Evolutionary conservation across 306 rosid species (phyloP), one percentile per base, ranked within the genome.

Genomic region (Arachis stenosperma): DNA sequence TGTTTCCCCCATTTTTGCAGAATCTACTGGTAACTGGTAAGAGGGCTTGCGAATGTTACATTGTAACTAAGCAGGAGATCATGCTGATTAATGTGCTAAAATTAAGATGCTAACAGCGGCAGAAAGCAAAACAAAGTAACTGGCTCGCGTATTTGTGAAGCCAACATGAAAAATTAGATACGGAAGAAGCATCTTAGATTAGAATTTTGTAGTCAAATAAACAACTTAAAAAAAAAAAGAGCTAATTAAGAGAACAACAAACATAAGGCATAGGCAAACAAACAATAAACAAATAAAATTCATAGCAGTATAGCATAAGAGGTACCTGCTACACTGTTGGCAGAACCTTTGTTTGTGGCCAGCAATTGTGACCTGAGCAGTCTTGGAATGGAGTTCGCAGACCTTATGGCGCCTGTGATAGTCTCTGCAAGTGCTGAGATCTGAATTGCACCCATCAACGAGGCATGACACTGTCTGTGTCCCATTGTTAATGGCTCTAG

Each of bases 261-360:
- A 54, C 5, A 48, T 12, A 47, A 65, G 54, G 54, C 7, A 56
- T 15, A 47, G 66, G 55, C 64, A 71, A 64, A 6, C 36, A 33
- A 65, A 40, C 40, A 37, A 3, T 3, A 55, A 55, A 46, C 27
- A 50, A 79, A 68, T 47, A 69, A 78, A 78, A 57, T 69, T 51
- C 39, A 73, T 36, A 36, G 50, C 17, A 77, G 33, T 7, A 5
- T 7, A 63, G 1, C 43, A 54, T 9, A 65, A n/a, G 61, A 3
- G 9, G 39, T 43, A 95, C 99, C 99, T 94, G 91, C 99, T 94
- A 76, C 99, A 94, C 78, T 94, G 99, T 77, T 94, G 99, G 87
- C 97, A 94, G 82, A 94, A 94, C 77, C 99, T 83, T 83, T 94
- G 97, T 50, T 86, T 91, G 6, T 81, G 89, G 69, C 99, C 99